phyloP scores from a whole-genome alignment of 2,329 filamentous ascomycete species.

The Monilinia laxa region DNA sequence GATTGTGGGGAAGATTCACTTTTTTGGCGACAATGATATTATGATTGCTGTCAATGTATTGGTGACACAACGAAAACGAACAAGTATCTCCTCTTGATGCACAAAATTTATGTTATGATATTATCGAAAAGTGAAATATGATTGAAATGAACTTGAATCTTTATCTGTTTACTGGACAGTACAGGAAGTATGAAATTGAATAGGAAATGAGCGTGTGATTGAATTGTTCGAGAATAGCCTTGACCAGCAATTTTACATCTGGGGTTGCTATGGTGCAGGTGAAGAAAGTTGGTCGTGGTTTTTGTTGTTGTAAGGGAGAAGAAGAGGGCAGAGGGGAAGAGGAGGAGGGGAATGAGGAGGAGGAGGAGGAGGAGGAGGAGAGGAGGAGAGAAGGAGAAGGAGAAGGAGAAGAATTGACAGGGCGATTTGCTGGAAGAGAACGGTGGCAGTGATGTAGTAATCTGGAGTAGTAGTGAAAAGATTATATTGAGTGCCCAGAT shows the following conservation, averaged over 20 bases:
- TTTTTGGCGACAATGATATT: neutral
- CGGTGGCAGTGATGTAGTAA: too few species aligned
- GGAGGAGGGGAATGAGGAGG: neutral
- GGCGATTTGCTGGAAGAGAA: too few species aligned
- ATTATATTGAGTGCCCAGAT: too few species aligned
- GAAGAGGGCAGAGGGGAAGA: neutral
- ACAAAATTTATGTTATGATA: conserved; percentile 4
- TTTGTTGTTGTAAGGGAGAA: neutral
- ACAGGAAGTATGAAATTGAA: neutral
- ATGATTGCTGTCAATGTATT: conserved; percentile 11
- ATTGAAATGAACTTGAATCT: conserved; percentile 14
- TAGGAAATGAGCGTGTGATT: neutral
- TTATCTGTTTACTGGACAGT: conserved; percentile 12
- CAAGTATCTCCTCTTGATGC: neutral
- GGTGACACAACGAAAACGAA: conserved; percentile 19
- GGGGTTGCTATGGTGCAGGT: neutral
- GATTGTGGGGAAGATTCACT: neutral
- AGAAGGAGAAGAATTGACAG: neutral
- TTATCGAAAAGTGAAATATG: conserved; percentile 6
- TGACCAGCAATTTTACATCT: neutral
- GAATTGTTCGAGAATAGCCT: neutral
- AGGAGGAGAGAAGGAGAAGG: neutral
- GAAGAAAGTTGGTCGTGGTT: neutral
- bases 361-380: neutral
- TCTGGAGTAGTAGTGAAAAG: too few species aligned